Conservation (phyloP, 306 rosid genomes). For the Lathyrus oleraceus region DNA sequence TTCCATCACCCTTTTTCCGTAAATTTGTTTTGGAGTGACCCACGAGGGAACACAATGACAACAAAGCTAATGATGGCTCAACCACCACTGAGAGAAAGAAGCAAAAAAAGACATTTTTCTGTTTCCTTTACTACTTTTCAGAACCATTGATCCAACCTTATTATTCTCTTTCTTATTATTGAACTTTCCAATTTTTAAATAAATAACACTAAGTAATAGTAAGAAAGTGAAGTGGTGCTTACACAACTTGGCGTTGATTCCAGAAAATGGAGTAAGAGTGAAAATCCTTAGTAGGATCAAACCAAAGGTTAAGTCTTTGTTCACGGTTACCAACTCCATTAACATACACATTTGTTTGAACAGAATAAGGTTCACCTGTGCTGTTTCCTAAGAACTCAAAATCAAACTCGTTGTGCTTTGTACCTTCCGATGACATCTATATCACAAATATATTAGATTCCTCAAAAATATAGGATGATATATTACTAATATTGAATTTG, state of each 20-base stretch:
- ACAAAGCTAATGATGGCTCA: conserved; percentile 33
- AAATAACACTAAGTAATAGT: too few relatives aligned
- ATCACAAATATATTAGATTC: neutral
- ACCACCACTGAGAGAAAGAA: conserved; percentile 25
- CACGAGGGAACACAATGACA: conserved; percentile 18
- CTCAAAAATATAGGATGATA: too few relatives aligned
- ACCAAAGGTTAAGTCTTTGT: conserved; percentile 91
- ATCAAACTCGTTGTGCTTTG: conserved; percentile 81
- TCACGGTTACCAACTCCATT: conserved; percentile 93
- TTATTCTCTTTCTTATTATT: neutral
- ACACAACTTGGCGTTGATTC: conserved; percentile 94
- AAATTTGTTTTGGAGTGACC: conserved; percentile 21
- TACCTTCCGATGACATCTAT: conserved; percentile 94
- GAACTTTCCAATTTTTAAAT: too few relatives aligned
- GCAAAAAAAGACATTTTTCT: neutral
- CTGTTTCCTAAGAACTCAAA: conserved; percentile 89
- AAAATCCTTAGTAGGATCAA: conserved; percentile 79
- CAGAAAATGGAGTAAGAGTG: conserved; percentile 81
- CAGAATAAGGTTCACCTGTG: conserved; percentile 81
- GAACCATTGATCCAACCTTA: neutral
- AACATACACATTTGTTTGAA: conserved; percentile 82
- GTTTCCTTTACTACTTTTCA: conserved; percentile 25
- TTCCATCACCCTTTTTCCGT: conserved; percentile 40
- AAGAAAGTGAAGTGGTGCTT: conserved; percentile 37
- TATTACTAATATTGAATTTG: neutral